Percentiles rank a stretch among this genome's conserved stretches.
phyloP scores from a whole-genome alignment of 768 basidiomycete species.

The Mycena amicta region DNA sequence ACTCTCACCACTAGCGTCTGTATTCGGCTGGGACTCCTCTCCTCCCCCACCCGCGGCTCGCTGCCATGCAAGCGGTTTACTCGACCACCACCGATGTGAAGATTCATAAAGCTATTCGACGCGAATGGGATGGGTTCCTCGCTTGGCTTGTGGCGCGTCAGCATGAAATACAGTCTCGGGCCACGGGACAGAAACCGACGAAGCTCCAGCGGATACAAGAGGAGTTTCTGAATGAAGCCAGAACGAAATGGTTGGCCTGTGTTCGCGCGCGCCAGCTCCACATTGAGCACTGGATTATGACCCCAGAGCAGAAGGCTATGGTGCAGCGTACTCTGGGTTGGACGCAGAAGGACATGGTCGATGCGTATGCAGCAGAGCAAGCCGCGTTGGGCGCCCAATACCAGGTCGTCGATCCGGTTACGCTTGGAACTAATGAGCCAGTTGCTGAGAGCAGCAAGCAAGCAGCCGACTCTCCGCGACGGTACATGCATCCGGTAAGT shows the following conservation, averaged over 20 bases:
- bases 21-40: neutral
- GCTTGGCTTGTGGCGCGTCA: slow-evolving; percentile 17
- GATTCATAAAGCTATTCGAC: slow-evolving; percentile 19
- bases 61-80: slow-evolving; percentile 17
- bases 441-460: neutral
- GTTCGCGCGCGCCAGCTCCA: slow-evolving; percentile 16
- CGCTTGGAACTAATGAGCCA: slow-evolving; percentile 9
- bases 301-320: slow-evolving; percentile 17
- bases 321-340: slow-evolving; percentile 13
- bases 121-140: slow-evolving; percentile 17
- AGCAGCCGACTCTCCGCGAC: neutral
- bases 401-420: slow-evolving; percentile 17
- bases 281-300: slow-evolving; percentile 22
- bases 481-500: slow-evolving; percentile 18
- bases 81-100: slow-evolving; percentile 21
- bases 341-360: slow-evolving; percentile 20
- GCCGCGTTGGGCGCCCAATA: slow-evolving; percentile 15
- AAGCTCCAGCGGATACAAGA: slow-evolving; percentile 5
- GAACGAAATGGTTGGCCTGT: slow-evolving; percentile 17
- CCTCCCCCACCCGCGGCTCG: neutral
- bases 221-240: slow-evolving; percentile 13
- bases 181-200: slow-evolving; percentile 10
- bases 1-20: slow-evolving; percentile 6
- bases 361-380: slow-evolving; percentile 16
- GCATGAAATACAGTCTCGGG: slow-evolving; percentile 9